Percentiles rank a stretch among this genome's conserved stretches.
phyloP scores from a whole-genome alignment of 176 grass and related monocot genomes.

The sorghum (Sorghum bicolor) region DNA sequence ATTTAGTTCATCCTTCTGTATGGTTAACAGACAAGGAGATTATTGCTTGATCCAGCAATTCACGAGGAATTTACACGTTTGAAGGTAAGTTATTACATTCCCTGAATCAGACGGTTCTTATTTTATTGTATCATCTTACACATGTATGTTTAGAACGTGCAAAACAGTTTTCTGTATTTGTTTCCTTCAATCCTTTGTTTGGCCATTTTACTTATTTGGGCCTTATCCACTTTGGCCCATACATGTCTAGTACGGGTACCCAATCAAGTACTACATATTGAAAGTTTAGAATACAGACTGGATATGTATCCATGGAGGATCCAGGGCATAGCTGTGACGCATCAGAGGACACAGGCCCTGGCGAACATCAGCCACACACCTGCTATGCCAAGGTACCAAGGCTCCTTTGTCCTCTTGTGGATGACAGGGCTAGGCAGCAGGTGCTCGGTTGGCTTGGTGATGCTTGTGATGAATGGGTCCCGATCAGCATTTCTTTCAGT shows the following conservation, averaged over 20 bases:
- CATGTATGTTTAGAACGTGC: neutral
- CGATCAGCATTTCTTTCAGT: neutral
- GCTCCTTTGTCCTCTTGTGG: neutral
- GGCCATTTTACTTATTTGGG: neutral
- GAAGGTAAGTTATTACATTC: slow-evolving; percentile 47
- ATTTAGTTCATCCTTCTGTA: slow-evolving; percentile 13
- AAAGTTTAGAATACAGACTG: neutral
- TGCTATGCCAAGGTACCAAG: neutral
- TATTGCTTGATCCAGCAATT: slow-evolving; percentile 98
- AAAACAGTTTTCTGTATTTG: neutral
- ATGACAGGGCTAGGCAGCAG: neutral
- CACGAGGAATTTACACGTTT: slow-evolving; percentile 95
- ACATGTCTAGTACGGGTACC: neutral
- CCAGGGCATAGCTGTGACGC: neutral
- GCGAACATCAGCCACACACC: neutral
- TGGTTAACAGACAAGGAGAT: slow-evolving; percentile 74
- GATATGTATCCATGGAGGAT: neutral
- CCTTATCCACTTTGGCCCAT: neutral
- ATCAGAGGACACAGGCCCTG: neutral
- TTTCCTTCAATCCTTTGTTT: neutral
- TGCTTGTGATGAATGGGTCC: neutral
- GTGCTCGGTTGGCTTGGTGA: neutral
- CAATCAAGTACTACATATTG: neutral
- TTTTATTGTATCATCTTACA: slow-evolving; percentile 15
- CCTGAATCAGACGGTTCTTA: neutral